Percentiles rank a stretch among this genome's conserved stretches.
phyloP scores from a whole-genome alignment of 805 yeast species.

The Candida peoriensis region DNA sequence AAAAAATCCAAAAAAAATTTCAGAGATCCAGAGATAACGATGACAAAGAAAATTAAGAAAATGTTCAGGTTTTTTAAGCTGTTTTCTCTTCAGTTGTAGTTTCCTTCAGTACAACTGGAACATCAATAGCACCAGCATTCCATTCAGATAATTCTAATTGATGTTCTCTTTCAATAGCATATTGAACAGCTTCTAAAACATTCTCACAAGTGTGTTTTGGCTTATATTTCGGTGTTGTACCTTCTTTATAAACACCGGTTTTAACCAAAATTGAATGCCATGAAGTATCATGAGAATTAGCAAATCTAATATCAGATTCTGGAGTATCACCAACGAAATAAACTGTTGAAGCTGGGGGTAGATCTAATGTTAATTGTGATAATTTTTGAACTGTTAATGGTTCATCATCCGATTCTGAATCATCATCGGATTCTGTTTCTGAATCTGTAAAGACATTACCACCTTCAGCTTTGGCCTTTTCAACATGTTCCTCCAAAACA shows the following conservation, averaged over 20 bases:
- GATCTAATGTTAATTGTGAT: slow-evolving; percentile 41
- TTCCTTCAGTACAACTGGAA: slow-evolving; percentile 43
- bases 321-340: slow-evolving; percentile 91
- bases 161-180: slow-evolving; percentile 80
- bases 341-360: slow-evolving; percentile 83
- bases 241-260: slow-evolving; percentile 83
- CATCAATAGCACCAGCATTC: slow-evolving; percentile 54
- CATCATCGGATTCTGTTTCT: slow-evolving; percentile 25
- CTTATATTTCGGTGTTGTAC: slow-evolving; percentile 70
- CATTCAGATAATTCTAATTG: slow-evolving; percentile 66
- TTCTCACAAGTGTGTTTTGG: slow-evolving; percentile 72
- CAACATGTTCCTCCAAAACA: slow-evolving; percentile 68
- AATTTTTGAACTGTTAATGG: slow-evolving; percentile 42
- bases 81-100: slow-evolving; percentile 19
- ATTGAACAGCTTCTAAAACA: slow-evolving; percentile 77
- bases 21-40: too few species aligned
- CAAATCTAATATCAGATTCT: slow-evolving; percentile 82
- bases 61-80: too few species aligned
- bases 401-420: slow-evolving; percentile 30
- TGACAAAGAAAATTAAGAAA: too few species aligned
- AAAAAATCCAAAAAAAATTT: too few species aligned
- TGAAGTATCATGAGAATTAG: slow-evolving; percentile 77
- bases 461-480: slow-evolving; percentile 35
- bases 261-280: slow-evolving; percentile 84
- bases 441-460: slow-evolving; percentile 20